These are phyloP conservation scores for Diutina rugosa DNA, from an alignment of 1,139 yeast species.

Conservation along the genomic window DNA sequence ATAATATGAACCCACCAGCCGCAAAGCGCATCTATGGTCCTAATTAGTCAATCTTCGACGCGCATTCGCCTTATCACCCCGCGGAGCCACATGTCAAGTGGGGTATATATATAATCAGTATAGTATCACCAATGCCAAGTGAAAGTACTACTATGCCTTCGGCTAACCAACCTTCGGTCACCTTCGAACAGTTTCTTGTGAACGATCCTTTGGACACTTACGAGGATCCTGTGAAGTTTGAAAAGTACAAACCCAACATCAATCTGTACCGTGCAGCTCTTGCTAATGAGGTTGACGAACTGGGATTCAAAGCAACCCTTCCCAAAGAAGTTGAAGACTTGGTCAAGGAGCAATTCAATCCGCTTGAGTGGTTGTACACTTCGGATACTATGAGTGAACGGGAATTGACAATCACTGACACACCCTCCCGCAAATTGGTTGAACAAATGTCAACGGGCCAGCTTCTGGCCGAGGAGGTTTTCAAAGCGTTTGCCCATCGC, in stretches of 20 bases:
- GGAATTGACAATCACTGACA: conserved; percentile 36
- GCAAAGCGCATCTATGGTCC: background rate
- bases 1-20: background rate
- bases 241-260: conserved; percentile 35
- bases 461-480: conserved; percentile 32
- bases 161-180: background rate
- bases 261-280: conserved; percentile 33
- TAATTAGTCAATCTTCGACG: background rate
- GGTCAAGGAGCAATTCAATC: conserved; percentile 28
- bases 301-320: conserved; percentile 27
- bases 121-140: background rate
- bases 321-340: conserved; percentile 29
- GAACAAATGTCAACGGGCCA: conserved; percentile 24
- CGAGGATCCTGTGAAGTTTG: conserved; percentile 23
- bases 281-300: conserved; percentile 19
- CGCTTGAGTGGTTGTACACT: conserved; percentile 29
- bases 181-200: conserved; percentile 16
- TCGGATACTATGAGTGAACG: conserved; percentile 27
- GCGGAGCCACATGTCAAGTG: background rate
- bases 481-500: conserved; percentile 11
- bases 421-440: conserved; percentile 23
- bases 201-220: conserved; percentile 20
- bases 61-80: background rate
- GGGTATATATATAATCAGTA: background rate
- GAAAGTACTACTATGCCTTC: background rate